Evolutionary conservation across 202 grass and related monocot species (phyloP).

Genomic region (Setaria italica): DNA sequence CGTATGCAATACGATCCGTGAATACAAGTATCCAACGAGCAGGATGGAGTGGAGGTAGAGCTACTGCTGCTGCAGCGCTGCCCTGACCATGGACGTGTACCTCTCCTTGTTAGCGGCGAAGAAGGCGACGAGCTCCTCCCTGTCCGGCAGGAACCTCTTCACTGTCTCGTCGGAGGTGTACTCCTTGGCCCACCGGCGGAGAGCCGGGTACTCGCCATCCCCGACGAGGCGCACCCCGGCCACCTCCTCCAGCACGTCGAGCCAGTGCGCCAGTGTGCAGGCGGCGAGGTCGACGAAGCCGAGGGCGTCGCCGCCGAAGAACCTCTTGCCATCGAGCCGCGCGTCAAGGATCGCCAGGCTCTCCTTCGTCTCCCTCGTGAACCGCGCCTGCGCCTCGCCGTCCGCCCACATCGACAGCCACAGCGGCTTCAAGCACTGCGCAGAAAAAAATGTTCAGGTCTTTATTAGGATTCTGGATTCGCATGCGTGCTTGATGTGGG

Average conservation of each 20-base stretch:
- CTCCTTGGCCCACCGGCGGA: constrained; percentile 48
- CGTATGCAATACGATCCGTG: too few species aligned
- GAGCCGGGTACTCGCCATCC: constrained; percentile 15
- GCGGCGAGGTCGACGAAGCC: constrained; percentile 49
- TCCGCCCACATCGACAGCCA: constrained; percentile 48
- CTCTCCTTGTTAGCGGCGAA: constrained; percentile 43
- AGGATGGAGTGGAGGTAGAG: too few species aligned
- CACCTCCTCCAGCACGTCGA: constrained; percentile 44
- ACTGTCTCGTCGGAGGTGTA: constrained; percentile 21
- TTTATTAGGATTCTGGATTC: too few species aligned
- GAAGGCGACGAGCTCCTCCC: constrained; percentile 32
- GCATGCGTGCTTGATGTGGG: too few species aligned
- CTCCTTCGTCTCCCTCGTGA: constrained; percentile 32
- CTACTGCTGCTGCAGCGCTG: not conserved
- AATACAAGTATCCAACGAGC: too few species aligned
- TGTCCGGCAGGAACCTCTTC: constrained; percentile 38
- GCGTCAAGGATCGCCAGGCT: constrained; percentile 42
- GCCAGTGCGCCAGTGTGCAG: constrained; percentile 45
- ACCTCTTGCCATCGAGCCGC: constrained; percentile 34
- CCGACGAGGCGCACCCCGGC: constrained; percentile 37
- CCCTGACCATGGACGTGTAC: not conserved
- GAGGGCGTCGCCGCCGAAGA: constrained; percentile 50
- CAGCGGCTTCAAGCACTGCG: constrained; percentile 22
- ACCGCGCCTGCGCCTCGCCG: constrained; percentile 27
- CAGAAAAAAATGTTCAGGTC: too few species aligned